phyloP scores from a whole-genome alignment of 257 asterid species.

The Plectranthus barbatus region DNA sequence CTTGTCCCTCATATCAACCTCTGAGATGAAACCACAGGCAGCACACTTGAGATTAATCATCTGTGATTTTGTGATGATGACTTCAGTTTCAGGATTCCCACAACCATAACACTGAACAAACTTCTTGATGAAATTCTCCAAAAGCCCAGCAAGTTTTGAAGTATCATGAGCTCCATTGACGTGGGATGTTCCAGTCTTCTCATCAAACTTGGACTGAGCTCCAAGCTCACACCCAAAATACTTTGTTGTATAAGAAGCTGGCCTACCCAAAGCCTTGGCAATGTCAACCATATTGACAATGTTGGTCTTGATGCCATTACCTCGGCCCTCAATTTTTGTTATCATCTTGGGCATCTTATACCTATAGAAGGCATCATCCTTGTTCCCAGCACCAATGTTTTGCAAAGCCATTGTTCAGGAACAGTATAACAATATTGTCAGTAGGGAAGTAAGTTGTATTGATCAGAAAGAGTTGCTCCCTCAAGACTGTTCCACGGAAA shows the following conservation, averaged over 20 bases:
- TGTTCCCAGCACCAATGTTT: slow-evolving; percentile 83
- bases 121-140: slow-evolving; percentile 70
- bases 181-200: slow-evolving; percentile 71
- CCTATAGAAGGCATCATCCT: slow-evolving; percentile 86
- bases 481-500: slow-evolving; percentile 17
- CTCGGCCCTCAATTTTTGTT: slow-evolving; percentile 81
- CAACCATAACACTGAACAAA: slow-evolving; percentile 81
- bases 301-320: slow-evolving; percentile 84
- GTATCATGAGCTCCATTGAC: slow-evolving; percentile 85
- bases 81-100: slow-evolving; percentile 75
- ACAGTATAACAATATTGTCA: slow-evolving; percentile 2
- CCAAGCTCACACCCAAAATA: slow-evolving; percentile 79
- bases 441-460: slow-evolving; percentile 13
- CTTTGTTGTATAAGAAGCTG: slow-evolving; percentile 76
- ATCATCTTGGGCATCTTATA: slow-evolving; percentile 84
- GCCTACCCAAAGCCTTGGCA: slow-evolving; percentile 74
- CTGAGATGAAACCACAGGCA: slow-evolving; percentile 73
- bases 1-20: slow-evolving; percentile 85
- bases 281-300: slow-evolving; percentile 81
- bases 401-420: slow-evolving; percentile 57
- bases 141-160: slow-evolving; percentile 66
- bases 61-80: slow-evolving; percentile 56
- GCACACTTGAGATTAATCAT: slow-evolving; percentile 69
- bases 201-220: slow-evolving; percentile 81
- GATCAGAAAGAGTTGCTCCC: slow-evolving; percentile 2